Evolutionary conservation across 2,329 filamentous ascomycete genomes (phyloP), one percentile per base, ranked within the genome.

Genomic region (Tolypocladium pustulatum): DNA sequence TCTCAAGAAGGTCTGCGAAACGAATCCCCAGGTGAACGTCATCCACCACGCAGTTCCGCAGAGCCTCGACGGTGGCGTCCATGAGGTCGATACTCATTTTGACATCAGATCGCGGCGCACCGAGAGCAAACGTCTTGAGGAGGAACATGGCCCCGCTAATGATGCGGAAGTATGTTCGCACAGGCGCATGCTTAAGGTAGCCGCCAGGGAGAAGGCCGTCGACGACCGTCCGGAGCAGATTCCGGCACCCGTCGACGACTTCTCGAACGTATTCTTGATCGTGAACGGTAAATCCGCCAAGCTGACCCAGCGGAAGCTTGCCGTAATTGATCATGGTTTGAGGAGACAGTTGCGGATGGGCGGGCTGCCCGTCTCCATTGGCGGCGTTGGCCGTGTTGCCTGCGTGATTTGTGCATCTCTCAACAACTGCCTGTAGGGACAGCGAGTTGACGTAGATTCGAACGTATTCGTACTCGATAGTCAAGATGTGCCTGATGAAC

Each of bases 401-500:
- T 25, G 86, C 85, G 63, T 92, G 88, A 61, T 82, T 91, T 8
- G 91, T 93, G 73, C 90, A 96, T 61, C 92, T 85, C 73, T 97
- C 93, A 7, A 97, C 91, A 4, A 97, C 91, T 27, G 94, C 94
- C 74, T 99, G 94, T 2, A 99, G 78, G 2, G 92, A 92, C 2
- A 99, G 79, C 0, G 92, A 96, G 71, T 97, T 97, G 75, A 97
- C 83, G 69, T 97, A 97, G 56, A 97, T 89, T 67, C 93, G 85
- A 32, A 93, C 91, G 69, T 97, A 97, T 68, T 97, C 91, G 68
- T 94, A 97, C 75, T 99, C 94, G 64, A 97, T 97, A 9, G 85
- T 88, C 36, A 99, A 78, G 60, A 97, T 92, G 69, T 91, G 85
- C 36, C 82, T 76, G 63, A 85, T 86, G 62, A 81, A 87, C 27